Evolutionary conservation across 2,329 filamentous ascomycete genomes (phyloP), one percentile per base, ranked within the genome.

Genomic region (Colletotrichum karsti): DNA sequence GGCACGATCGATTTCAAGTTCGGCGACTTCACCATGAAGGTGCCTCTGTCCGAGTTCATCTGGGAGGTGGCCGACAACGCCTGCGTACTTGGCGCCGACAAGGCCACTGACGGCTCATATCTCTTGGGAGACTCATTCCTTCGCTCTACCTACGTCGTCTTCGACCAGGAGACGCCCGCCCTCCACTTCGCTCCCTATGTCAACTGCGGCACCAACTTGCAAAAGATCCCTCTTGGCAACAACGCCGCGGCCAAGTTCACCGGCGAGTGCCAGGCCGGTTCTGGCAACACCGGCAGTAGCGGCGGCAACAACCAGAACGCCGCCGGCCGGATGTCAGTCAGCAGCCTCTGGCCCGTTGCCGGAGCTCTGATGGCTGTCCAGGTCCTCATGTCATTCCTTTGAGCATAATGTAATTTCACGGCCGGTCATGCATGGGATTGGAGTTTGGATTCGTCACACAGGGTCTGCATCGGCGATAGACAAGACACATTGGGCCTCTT

Each of bases 1-100:
- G 83, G 82, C 44, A 80, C 76, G 0, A 72, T 87, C 61, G 80
- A 85, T 72, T 88, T 85, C 70, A 79, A 78, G 46, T 87, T 87
- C 70, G 84, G 81, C 48, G 79, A 81, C 30, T 75, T 76, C 26
- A 73, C 74, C 22, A 82, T 87, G 73, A 79, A 79, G 37, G 84
- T 87, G 9, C 73, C 80, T 8, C 77, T 84, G 59, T 76, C 73
- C 20, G 84, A 87, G 72, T 83, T 88, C 41, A 79, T 86, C 63
- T 83, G 80, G 81, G 71, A 78, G 46, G 75, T 78, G 46, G 72
- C 73, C 12, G 64, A 73, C 33, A 70, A 75, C 22, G 79, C 77
- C 35, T 79, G 81, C 48, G 80, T 84, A 48, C 75, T 89, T 8
- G 85, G 84, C 59, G 84, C 87, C 30, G 78, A 83, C 63, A 71